These are phyloP conservation scores for Chlorophyllum brunneum DNA, from an alignment of 768 basidiomycete species.

Conservation along the genomic window DNA sequence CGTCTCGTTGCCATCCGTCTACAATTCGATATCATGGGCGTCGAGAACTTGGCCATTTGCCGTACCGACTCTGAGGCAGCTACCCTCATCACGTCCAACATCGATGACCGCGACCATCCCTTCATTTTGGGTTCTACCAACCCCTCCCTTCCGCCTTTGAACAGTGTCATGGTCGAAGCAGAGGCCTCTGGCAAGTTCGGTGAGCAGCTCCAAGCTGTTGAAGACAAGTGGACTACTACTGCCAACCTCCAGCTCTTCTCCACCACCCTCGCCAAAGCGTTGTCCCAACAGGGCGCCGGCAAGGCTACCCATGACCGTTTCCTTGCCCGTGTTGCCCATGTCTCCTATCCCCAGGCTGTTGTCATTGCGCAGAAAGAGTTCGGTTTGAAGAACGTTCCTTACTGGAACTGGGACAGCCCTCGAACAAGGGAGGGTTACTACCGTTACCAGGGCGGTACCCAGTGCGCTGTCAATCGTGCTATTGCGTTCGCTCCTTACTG, in stretches of 20 bases:
- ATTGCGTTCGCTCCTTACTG: conserved; percentile 93
- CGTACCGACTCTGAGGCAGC: conserved; percentile 98
- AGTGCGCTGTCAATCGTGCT: conserved; percentile 89
- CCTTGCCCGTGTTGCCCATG: conserved; percentile 54
- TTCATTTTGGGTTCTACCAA: conserved; percentile 96
- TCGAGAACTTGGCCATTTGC: conserved; percentile 89
- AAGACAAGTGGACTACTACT: conserved; percentile 80
- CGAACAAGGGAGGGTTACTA: conserved; percentile 96
- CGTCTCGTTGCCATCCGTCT: conserved; percentile 95
- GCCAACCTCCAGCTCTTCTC: conserved; percentile 83
- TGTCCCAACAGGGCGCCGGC: conserved; percentile 53
- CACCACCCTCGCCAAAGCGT: conserved; percentile 63
- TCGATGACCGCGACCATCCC: conserved; percentile 94
- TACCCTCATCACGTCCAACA: conserved; percentile 93
- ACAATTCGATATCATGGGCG: conserved; percentile 98
- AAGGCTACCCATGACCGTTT: conserved; percentile 56
- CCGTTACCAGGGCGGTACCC: conserved; percentile 95
- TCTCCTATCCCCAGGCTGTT: conserved; percentile 67
- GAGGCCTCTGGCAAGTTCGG: conserved; percentile 80
- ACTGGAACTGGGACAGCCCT: conserved; percentile 95
- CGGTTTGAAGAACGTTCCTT: conserved; percentile 67
- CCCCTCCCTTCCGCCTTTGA: conserved; percentile 62
- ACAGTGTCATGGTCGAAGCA: conserved; percentile 78
- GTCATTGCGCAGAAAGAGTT: conserved; percentile 77
- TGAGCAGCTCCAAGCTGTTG: conserved; percentile 76